Conservation (phyloP, 2,329 filamentous ascomycete genomes). For the Rosellinia necatrix region DNA sequence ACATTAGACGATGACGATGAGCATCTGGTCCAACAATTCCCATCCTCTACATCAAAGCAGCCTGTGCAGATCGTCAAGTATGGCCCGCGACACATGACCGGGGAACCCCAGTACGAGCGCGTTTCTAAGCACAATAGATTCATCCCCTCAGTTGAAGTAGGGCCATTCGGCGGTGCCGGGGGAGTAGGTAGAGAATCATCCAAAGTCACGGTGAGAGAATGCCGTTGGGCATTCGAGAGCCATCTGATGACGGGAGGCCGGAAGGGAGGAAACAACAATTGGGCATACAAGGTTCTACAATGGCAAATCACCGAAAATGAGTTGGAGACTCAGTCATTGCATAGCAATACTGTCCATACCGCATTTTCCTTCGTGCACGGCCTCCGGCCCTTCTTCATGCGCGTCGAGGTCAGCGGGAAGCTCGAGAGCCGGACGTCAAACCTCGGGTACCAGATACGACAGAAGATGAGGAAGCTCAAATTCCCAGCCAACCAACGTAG, state of each 20-base stretch:
- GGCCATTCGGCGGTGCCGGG: slow-evolving; percentile 28
- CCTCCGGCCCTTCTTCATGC: slow-evolving; percentile 39
- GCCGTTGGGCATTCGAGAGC: slow-evolving; percentile 37
- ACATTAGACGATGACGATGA: slow-evolving; percentile 36
- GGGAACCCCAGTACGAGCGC: slow-evolving; percentile 25
- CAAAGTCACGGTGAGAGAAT: slow-evolving; percentile 23
- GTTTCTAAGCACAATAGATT: slow-evolving; percentile 19
- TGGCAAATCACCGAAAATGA: slow-evolving; percentile 41
- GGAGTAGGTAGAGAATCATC: slow-evolving; percentile 32
- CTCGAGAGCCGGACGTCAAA: slow-evolving; percentile 32
- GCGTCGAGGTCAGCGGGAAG: slow-evolving; percentile 38
- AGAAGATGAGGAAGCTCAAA: slow-evolving; percentile 30
- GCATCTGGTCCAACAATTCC: slow-evolving; percentile 24
- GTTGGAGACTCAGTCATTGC: slow-evolving; percentile 32
- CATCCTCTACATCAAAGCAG: neutral
- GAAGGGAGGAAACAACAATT: slow-evolving; percentile 22
- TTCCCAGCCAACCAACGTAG: slow-evolving; percentile 26
- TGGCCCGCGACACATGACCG: slow-evolving; percentile 33
- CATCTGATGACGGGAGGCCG: slow-evolving; percentile 24
- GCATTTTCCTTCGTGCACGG: slow-evolving; percentile 40
- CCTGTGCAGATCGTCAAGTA: slow-evolving; percentile 35
- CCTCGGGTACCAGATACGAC: slow-evolving; percentile 26
- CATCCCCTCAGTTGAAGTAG: slow-evolving; percentile 29
- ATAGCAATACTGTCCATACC: slow-evolving; percentile 38
- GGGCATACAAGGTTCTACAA: slow-evolving; percentile 34